Evolutionary conservation across 2,329 filamentous ascomycete species (phyloP), one percentile per base, ranked within the genome.

Genomic region (Lasiodiplodia hormozganensis): DNA sequence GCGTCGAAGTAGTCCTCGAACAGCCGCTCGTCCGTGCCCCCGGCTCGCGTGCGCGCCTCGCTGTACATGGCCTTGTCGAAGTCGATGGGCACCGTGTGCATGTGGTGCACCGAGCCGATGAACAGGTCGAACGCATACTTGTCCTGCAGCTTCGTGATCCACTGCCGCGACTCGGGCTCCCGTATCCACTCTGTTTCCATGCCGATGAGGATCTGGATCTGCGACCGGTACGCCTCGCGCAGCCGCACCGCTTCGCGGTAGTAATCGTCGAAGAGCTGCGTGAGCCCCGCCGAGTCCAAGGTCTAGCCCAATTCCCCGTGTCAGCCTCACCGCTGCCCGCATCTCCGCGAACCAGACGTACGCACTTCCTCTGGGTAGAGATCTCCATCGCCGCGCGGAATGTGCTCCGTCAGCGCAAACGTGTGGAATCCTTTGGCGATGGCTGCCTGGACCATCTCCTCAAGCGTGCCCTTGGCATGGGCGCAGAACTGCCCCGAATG

Each of bases 401-500:
- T 98, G 81, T 99, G 96, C 81, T 99, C 96, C 1, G 94, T 97
- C 69, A 99, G 81, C 25, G 91, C 93, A 76, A 97, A 94, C 23
- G 91, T 91, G 70, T 89, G 88, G 86, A 96, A 96, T 53, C 91
- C 90, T 70, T 91, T 86, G 58, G 85, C 81, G 73, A 98, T 93
- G 72, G 95, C 95, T 14, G 89, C 87, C 76, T 90, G 87, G 73
- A 98, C 84, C 60, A 98, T 88, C 72, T 93, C 90, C 79, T 98
- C 95, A 11, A 99, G 87, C 23, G 89, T 86, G 78, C 97, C 89
- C 77, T 91, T 89, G 62, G 96, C 96, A 83, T 99, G 96, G 11
- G 90, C 90, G 83, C 96, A 99, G 84, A 99, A 99, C 79, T 99
- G 93, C 71, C 96, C 96, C 47, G 96, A 98, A 82, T 99, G 96